phyloP scores from a whole-genome alignment of 805 yeast species.

The Saccharomycopsis microspora region DNA sequence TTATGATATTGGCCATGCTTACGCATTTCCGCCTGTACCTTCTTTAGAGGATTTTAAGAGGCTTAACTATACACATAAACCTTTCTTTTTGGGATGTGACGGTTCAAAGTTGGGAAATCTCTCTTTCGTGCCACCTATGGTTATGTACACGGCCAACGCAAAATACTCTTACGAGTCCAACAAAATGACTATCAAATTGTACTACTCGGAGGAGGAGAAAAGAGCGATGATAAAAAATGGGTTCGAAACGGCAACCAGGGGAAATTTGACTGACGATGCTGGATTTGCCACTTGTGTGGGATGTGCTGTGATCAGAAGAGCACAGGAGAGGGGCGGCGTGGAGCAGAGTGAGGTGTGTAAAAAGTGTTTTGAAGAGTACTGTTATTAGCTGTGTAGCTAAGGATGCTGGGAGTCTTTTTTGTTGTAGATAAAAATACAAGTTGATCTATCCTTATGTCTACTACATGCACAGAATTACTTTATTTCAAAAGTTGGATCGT shows the following conservation, averaged over 20 bases:
- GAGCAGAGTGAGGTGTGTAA: conserved; percentile 56
- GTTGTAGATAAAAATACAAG: too few relatives aligned
- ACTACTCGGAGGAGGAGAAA: conserved; percentile 47
- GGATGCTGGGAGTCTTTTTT: background rate
- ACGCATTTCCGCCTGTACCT: conserved; percentile 62
- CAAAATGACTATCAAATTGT: conserved; percentile 59
- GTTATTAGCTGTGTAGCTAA: conserved; percentile 27
- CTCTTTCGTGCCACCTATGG: conserved; percentile 53
- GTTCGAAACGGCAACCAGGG: conserved; percentile 53
- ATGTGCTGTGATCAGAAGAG: conserved; percentile 74
- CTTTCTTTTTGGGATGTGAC: conserved; percentile 80
- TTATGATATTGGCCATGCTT: conserved; percentile 36
- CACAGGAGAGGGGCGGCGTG: conserved; percentile 53
- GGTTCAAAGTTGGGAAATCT: conserved; percentile 36
- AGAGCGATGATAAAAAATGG: conserved; percentile 59
- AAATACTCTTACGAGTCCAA: conserved; percentile 57
- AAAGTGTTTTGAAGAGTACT: conserved; percentile 57
- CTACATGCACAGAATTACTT: too few relatives aligned
- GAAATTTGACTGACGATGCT: conserved; percentile 53
- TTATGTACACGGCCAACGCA: conserved; percentile 64
- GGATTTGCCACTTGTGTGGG: conserved; percentile 70
- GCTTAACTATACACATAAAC: conserved; percentile 51
- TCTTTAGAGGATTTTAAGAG: conserved; percentile 55
- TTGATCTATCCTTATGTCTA: too few relatives aligned
- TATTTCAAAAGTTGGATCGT: too few relatives aligned